Base-by-base conservation (phyloP, 1,139 yeast species). In the Suhomyces taliae region DNA sequence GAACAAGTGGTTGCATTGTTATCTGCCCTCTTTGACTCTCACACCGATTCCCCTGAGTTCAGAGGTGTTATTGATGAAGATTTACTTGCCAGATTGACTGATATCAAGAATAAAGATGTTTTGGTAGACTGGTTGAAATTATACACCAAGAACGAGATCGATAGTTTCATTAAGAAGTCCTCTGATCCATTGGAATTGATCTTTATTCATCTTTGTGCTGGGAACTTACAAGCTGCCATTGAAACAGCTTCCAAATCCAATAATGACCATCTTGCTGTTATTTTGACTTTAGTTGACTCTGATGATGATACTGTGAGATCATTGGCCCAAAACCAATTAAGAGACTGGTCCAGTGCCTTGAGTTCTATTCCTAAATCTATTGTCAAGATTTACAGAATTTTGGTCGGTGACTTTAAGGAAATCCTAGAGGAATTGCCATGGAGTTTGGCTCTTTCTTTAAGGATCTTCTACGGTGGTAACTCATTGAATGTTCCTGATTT, bases 261-360 rank as follows among this genome's bases (percentile, higher is more conserved):
- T 10, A 86, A 87, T 57, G 67, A 78, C 8, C 96, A 90, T 62
- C 66, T 91, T 34, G 82, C 96, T 0, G 82, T 81, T 0, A 59
- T 89, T 27, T 65, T 91, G n/a, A 78, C 96, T 0, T 66, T 87
- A 42, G 66, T 87, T 11, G 96, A 88, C 37, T 79, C 93, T 0
- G 83, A 85, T 53, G 87, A 84, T 55, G 73, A 74, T 0, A 70
- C 75, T 1, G 83, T 87, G 1, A 72, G 77, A 47, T 58, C 60
- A 1, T 69, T 81, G 46, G 91, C 97, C 0, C 55, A 61, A 7
- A 65, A 68, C 34, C 97, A 90, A 62, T 65, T 91, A 24, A 67
- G 70, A 3, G 81, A 77, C 42, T 91, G 98, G 98, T 67, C 67
- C n/a, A 65, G 74, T 6, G 55, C 73, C 0, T 39, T 72, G 2